Conservation (phyloP, 352 stramenopile species). For the Pythium aristosporum region DNA sequence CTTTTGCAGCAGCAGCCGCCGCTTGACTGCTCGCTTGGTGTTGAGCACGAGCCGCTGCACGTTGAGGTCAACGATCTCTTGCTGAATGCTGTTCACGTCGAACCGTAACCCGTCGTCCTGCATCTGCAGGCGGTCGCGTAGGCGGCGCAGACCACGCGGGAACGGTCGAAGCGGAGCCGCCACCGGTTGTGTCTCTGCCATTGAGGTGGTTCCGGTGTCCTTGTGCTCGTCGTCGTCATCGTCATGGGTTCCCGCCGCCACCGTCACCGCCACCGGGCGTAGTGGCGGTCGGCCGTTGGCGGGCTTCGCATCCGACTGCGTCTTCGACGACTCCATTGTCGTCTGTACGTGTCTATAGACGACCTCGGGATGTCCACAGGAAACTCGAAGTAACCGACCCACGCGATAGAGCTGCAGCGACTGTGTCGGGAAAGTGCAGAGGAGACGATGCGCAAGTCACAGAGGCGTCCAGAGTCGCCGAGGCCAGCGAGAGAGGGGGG, state of each 20-base stretch:
- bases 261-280: no score
- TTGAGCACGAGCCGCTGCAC: slow-evolving; percentile 12
- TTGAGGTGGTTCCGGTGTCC: neutral
- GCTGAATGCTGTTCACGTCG: slow-evolving; percentile 31
- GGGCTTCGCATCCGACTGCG: no score
- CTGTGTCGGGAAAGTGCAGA: neutral
- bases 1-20: slow-evolving; percentile 5
- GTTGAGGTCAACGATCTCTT: slow-evolving; percentile 30
- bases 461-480: neutral
- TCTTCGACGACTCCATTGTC: no score
- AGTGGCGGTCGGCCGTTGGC: no score
- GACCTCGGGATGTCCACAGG: neutral
- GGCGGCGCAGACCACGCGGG: slow-evolving; percentile 9
- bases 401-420: neutral
- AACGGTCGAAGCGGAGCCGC: neutral
- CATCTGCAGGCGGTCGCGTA: slow-evolving; percentile 29
- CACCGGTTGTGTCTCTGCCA: neutral
- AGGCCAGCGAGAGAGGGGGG: neutral
- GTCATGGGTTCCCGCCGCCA: neutral
- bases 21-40: neutral
- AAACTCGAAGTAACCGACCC: neutral
- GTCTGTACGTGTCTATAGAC: neutral
- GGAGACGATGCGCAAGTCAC: neutral
- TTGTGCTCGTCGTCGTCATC: neutral
- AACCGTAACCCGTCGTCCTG: slow-evolving; percentile 28